Evolutionary conservation across 805 yeast species (phyloP), one percentile per base, ranked within the genome.

Genomic region (Lipomyces anomalus): DNA sequence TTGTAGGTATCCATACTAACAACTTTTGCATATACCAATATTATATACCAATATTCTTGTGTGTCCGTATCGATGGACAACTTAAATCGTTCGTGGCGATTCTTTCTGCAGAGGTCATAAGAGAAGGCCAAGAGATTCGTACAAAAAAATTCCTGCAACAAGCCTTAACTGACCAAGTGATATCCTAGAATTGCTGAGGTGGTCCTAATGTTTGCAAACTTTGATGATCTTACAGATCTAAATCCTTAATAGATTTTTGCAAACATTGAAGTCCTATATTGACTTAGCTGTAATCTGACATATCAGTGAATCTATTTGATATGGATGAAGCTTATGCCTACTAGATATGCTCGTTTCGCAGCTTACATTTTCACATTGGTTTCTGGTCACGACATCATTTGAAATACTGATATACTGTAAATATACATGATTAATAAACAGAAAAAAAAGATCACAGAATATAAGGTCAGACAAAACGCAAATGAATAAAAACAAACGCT

Each of bases 281-380:
- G n/a, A n/a, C 13, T 13, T 24, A 40, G 39, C 47, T 40, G 47
- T 43, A 26, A 39, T 44, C 47, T 44, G 40, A 35, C 40, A 18
- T 35, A 30, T 43, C 24, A 35, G 36, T 28, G 22, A n/a, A n/a
- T n/a, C 38, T 20, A 20, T 20, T 11, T 6, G 35, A 16, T 33
- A 11, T 13, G 16, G 26, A 21, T 20, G 13, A 40, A 28, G 22
- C 2, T 18, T 16, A n/a, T 16, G 11, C 40, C 28, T 35, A 7
- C 34, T 29, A 30, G 28, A 39, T 35, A 18, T 38, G 38, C 43
- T 44, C 34, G 43, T 44, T 44, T 44, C 47, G 39, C 47, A 38
- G 47, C 39, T 33, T 17, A 44, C 43, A 44, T 23, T 16, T 6
- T 5, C 21, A 5, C 16, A 18, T n/a, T 34, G 22, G 13, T 34